Percentiles rank a stretch among this genome's conserved stretches.
Evolutionary conservation across 306 rosid genomes (phyloP).

Genomic region (Senna tora): DNA sequence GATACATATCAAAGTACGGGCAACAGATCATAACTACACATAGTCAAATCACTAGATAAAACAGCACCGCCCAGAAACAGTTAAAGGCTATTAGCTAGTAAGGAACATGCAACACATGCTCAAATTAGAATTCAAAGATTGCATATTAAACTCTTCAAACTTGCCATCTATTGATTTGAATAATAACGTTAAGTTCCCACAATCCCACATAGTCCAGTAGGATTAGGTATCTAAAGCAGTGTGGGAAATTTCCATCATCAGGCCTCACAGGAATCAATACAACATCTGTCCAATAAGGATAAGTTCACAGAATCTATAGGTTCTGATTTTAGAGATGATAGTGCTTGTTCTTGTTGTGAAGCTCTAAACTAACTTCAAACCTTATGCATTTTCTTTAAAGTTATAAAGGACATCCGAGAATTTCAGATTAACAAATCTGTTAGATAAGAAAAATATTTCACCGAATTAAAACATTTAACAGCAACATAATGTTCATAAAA

Average conservation of each 20-base stretch:
- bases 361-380: constrained; percentile 2
- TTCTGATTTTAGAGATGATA: background rate
- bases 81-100: background rate
- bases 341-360: background rate
- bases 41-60: constrained; percentile 20
- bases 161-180: background rate
- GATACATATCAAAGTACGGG: constrained; percentile 5
- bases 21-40: constrained; percentile 16
- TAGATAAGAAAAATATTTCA: background rate
- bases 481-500: background rate
- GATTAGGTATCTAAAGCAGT: background rate
- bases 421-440: background rate
- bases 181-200: constrained; percentile 11
- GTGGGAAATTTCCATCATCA: background rate
- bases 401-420: background rate
- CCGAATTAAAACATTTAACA: background rate
- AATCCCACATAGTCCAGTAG: background rate
- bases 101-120: constrained; percentile 18
- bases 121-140: constrained; percentile 8
- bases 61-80: constrained; percentile 2
- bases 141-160: constrained; percentile 15
- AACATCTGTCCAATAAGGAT: constrained; percentile 13
- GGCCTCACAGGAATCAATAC: constrained; percentile 27
- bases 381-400: background rate
- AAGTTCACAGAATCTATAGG: background rate